phyloP scores from a whole-genome alignment of 1,284 basidiomycete genomes.

The Ganoderma lucidum region DNA sequence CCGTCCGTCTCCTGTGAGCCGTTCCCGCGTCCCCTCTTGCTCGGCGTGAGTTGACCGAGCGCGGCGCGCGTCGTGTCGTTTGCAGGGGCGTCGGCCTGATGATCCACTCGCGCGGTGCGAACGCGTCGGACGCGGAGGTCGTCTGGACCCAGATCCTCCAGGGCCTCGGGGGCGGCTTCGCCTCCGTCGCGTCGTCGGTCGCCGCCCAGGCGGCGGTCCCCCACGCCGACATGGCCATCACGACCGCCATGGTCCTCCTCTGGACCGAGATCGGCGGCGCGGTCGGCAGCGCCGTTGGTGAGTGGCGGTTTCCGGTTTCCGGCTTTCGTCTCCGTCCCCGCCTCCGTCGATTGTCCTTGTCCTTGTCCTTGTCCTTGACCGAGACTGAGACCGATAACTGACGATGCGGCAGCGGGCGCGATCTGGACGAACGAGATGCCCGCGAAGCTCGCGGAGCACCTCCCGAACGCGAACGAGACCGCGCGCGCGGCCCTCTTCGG shows the following conservation, averaged over 20 bases:
- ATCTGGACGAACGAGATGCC: slow-evolving; percentile 73
- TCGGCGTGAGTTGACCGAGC: not conserved
- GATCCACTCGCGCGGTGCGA: slow-evolving; percentile 74
- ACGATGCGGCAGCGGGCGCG: slow-evolving; percentile 51
- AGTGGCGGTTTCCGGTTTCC: slow-evolving; percentile 27
- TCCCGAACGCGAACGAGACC: slow-evolving; percentile 52
- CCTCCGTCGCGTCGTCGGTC: slow-evolving; percentile 74
- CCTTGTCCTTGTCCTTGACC: not conserved
- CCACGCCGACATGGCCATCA: slow-evolving; percentile 81
- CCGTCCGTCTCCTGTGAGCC: slow-evolving; percentile 63
- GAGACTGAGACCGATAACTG: not conserved
- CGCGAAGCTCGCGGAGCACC: slow-evolving; percentile 56
- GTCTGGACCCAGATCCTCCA: slow-evolving; percentile 81
- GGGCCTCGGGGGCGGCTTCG: slow-evolving; percentile 83
- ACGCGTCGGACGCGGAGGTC: slow-evolving; percentile 65
- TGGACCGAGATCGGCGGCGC: slow-evolving; percentile 83
- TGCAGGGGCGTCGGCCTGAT: slow-evolving; percentile 74
- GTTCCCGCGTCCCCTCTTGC: slow-evolving; percentile 9
- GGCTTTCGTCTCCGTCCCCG: too few relatives aligned
- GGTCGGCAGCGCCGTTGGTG: slow-evolving; percentile 69
- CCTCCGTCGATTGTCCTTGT: not conserved
- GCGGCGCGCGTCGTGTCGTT: too few relatives aligned
- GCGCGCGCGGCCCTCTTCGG: slow-evolving; percentile 55
- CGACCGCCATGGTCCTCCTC: slow-evolving; percentile 83
- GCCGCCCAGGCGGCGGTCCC: slow-evolving; percentile 82